A percentile compares a stretch with the other conserved stretches of the same genome.
Evolutionary conservation across 768 basidiomycete species (phyloP).

Genomic region (Exidia glandulosa): DNA sequence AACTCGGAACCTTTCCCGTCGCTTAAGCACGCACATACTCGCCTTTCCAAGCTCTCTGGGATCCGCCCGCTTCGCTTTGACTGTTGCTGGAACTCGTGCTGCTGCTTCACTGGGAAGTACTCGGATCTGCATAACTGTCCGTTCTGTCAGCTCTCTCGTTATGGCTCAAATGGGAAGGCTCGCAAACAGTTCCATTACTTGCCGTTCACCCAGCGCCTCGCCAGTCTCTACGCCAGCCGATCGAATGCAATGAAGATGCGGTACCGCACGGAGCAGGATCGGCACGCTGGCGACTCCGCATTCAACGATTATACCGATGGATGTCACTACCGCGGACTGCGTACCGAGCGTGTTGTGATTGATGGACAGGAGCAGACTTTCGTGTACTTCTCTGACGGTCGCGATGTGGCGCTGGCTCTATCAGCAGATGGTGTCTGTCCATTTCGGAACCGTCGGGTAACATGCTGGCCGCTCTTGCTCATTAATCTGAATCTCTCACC

Average conservation of each 20-base stretch:
- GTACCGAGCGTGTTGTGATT: neutral
- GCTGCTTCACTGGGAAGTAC: slow-evolving; percentile 24
- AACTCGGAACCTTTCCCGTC: slow-evolving; percentile 25
- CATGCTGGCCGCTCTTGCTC: slow-evolving; percentile 10
- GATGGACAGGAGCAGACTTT: neutral
- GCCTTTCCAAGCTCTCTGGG: slow-evolving; percentile 20
- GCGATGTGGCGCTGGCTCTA: neutral
- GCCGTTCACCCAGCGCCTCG: slow-evolving; percentile 27
- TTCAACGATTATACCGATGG: neutral
- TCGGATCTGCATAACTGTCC: slow-evolving; percentile 21
- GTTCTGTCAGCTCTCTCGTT: slow-evolving; percentile 22
- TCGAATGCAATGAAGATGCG: slow-evolving; percentile 7
- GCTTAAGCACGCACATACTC: slow-evolving; percentile 6
- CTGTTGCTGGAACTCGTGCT: slow-evolving; percentile 34
- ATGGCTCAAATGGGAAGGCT: slow-evolving; percentile 12
- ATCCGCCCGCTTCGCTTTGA: slow-evolving; percentile 24
- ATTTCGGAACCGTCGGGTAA: slow-evolving; percentile 10
- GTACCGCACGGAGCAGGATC: neutral
- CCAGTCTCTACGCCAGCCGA: slow-evolving; percentile 13
- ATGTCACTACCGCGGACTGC: neutral
- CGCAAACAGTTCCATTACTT: slow-evolving; percentile 24
- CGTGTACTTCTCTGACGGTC: neutral
- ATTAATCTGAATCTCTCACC: slow-evolving; percentile 13
- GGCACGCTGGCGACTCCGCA: neutral
- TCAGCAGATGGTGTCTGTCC: slow-evolving; percentile 1